Evolutionary conservation across 495 filamentous ascomycete genomes (phyloP).

Genomic region (Penicillium herquei): DNA sequence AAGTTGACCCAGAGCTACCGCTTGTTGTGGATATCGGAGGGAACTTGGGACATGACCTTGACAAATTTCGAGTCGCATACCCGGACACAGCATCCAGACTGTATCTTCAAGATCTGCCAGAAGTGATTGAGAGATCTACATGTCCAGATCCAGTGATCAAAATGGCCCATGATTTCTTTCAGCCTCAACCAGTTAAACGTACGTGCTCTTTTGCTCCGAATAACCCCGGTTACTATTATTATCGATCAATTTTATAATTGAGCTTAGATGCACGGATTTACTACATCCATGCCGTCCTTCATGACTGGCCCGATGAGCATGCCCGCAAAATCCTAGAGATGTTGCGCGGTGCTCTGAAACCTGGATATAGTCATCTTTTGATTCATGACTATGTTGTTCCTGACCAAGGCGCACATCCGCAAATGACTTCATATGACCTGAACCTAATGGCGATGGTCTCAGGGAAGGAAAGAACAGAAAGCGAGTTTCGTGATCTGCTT

Average conservation of each 20-base stretch:
- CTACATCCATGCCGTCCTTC: neutral
- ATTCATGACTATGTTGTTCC: neutral
- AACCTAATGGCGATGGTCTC: too few relatives aligned
- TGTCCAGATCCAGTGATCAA: conserved; percentile 22
- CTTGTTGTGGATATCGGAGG: too few relatives aligned
- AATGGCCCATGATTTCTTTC: conserved; percentile 39
- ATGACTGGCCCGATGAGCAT: neutral
- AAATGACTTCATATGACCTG: neutral
- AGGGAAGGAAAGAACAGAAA: too few relatives aligned
- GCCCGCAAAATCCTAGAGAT: neutral
- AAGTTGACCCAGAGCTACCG: too few relatives aligned
- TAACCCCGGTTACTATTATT: neutral
- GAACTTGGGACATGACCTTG: too few relatives aligned
- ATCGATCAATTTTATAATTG: neutral
- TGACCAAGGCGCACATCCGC: neutral
- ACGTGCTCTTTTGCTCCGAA: neutral
- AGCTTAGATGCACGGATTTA: neutral
- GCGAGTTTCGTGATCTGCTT: too few relatives aligned
- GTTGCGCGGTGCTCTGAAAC: neutral
- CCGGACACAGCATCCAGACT: conserved; percentile 14
- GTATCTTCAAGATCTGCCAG: conserved; percentile 43
- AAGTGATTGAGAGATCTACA: conserved; percentile 30
- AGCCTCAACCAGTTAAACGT: conserved; percentile 45
- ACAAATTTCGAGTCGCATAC: too few relatives aligned
- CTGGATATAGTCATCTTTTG: neutral